Conservation (phyloP, 83 land plant species). For the Picea mariana region DNA sequence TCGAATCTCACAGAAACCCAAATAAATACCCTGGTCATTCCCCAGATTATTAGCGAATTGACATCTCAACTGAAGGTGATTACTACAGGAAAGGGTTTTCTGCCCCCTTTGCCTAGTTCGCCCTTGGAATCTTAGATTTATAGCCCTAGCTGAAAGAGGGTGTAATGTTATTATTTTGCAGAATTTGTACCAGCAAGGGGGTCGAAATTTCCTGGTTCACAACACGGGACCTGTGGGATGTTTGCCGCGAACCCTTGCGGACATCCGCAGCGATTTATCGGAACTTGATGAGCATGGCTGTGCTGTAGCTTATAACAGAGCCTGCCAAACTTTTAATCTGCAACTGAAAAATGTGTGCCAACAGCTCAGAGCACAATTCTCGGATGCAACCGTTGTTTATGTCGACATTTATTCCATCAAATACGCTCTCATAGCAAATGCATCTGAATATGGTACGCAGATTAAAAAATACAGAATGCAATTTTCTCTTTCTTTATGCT, state of each 20-base stretch:
- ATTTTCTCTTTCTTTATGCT: too few relatives aligned
- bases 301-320: constrained; percentile 31
- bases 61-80: constrained; percentile 38
- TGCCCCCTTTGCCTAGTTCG: not conserved
- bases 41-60: not conserved
- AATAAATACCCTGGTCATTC: constrained; percentile 4
- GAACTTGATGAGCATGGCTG: constrained; percentile 49
- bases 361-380: constrained; percentile 30
- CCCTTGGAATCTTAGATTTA: not conserved
- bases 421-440: constrained; percentile 52
- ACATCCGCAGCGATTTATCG: not conserved
- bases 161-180: constrained; percentile 19
- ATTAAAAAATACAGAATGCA: too few relatives aligned
- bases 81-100: not conserved
- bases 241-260: constrained; percentile 44
- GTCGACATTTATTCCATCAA: constrained; percentile 65
- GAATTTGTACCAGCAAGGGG: constrained; percentile 42
- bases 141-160: not conserved
- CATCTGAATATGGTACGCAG: constrained; percentile 43
- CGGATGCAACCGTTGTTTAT: constrained; percentile 42
- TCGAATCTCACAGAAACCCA: too few relatives aligned
- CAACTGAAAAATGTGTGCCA: constrained; percentile 26
- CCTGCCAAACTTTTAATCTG: constrained; percentile 22
- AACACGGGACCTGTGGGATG: constrained; percentile 74
- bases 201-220: constrained; percentile 55